Conservation (phyloP, 2,329 filamentous ascomycete species). For the Cordyceps militaris region DNA sequence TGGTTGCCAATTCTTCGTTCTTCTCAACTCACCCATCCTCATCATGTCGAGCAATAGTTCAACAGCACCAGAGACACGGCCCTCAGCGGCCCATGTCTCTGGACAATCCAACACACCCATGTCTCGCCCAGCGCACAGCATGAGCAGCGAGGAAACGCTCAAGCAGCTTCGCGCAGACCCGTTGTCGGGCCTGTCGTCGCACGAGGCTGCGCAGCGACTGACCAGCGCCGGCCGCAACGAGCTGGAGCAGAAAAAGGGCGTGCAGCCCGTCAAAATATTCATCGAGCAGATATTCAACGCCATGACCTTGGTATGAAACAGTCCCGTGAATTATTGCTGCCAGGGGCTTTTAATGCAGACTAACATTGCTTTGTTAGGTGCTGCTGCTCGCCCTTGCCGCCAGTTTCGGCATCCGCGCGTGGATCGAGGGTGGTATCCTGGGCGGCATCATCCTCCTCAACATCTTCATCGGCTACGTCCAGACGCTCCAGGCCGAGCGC, state of each 20-base stretch:
- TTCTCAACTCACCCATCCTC: background rate
- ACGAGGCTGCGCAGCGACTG: conserved; percentile 44
- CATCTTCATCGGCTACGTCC: conserved; percentile 41
- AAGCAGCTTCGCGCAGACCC: conserved; percentile 45
- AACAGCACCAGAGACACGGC: background rate
- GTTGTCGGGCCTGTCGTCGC: conserved; percentile 45
- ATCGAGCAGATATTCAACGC: conserved; percentile 51
- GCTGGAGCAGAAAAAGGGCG: conserved; percentile 38
- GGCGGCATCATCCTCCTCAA: conserved; percentile 46
- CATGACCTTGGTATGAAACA: conserved; percentile 41
- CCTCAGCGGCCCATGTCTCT: conserved; percentile 21
- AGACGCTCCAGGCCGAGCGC: conserved; percentile 35
- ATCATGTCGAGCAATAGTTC: conserved; percentile 8
- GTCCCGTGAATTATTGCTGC: too few species aligned
- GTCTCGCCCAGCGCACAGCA: conserved; percentile 46
- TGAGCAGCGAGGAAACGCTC: conserved; percentile 4
- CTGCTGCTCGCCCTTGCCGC: conserved; percentile 54
- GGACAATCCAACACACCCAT: conserved; percentile 34
- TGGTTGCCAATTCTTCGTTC: too few species aligned
- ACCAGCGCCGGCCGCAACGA: conserved; percentile 52
- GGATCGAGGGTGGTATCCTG: conserved; percentile 44
- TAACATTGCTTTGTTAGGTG: conserved; percentile 22
- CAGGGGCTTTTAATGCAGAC: background rate
- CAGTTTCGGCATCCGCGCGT: conserved; percentile 42
- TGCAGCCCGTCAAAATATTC: conserved; percentile 51